Evolutionary conservation across 257 asterid genomes (phyloP).

Genomic region (Capsicum baccatum): DNA sequence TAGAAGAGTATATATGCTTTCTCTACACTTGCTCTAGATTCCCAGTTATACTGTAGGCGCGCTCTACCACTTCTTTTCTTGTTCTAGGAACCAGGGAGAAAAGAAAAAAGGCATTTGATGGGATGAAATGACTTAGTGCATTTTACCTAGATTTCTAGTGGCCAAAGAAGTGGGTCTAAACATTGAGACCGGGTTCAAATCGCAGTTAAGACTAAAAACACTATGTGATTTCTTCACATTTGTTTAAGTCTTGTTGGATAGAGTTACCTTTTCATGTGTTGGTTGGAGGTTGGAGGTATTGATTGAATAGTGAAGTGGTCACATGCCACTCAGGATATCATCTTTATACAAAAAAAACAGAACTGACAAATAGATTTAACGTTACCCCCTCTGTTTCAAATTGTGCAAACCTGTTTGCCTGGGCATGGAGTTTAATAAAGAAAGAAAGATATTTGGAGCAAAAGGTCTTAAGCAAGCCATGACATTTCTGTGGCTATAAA

Average conservation of each 20-base stretch:
- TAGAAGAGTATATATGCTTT: background rate
- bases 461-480: background rate
- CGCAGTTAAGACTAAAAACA: background rate
- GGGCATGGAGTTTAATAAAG: background rate
- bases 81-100: constrained; percentile 15
- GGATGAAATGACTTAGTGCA: background rate
- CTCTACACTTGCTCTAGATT: constrained; percentile 14
- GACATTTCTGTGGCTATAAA: background rate
- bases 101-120: constrained; percentile 2
- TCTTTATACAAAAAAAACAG: background rate
- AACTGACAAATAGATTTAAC: background rate
- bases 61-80: background rate
- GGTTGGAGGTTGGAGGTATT: background rate
- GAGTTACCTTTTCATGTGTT: background rate
- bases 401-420: background rate
- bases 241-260: background rate
- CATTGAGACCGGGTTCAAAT: background rate
- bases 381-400: background rate
- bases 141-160: background rate
- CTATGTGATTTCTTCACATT: background rate
- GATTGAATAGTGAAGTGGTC: background rate
- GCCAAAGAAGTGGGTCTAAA: background rate
- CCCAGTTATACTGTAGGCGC: constrained; percentile 4
- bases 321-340: background rate
- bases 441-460: background rate